Evolutionary conservation across 2,329 filamentous ascomycete species (phyloP).

Genomic region (Colletotrichum australisinense): DNA sequence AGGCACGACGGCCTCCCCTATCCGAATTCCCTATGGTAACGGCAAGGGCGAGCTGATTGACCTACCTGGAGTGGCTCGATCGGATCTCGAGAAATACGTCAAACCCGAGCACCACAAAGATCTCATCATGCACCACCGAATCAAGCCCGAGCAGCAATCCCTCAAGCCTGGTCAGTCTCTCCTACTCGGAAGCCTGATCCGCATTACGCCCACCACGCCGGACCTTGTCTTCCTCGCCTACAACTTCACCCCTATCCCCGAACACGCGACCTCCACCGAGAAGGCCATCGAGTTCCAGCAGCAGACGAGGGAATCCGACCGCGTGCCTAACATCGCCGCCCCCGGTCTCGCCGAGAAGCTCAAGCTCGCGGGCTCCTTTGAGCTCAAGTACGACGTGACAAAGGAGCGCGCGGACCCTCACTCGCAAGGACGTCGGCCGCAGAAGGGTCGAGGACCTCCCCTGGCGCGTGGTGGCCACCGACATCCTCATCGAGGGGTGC

Average conservation of each 20-base stretch:
- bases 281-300: slow-evolving; percentile 83
- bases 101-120: slow-evolving; percentile 71
- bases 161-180: slow-evolving; percentile 84
- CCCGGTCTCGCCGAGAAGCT: slow-evolving; percentile 69
- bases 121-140: slow-evolving; percentile 82
- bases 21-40: slow-evolving; percentile 89
- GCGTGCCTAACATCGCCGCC: slow-evolving; percentile 72
- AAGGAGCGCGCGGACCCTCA: slow-evolving; percentile 82
- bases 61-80: slow-evolving; percentile 85
- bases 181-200: slow-evolving; percentile 85
- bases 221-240: slow-evolving; percentile 80
- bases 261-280: slow-evolving; percentile 81
- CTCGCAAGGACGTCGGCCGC: slow-evolving; percentile 69
- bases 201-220: slow-evolving; percentile 81
- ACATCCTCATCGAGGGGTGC: slow-evolving; percentile 90
- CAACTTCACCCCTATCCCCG: slow-evolving; percentile 82
- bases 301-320: slow-evolving; percentile 66
- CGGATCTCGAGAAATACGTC: slow-evolving; percentile 78
- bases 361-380: slow-evolving; percentile 78
- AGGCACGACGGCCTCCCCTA: slow-evolving; percentile 94
- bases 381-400: slow-evolving; percentile 86
- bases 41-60: slow-evolving; percentile 93
- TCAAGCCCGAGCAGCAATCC: slow-evolving; percentile 77
- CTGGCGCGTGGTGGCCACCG: slow-evolving; percentile 82
- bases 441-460: slow-evolving; percentile 77